Base-by-base conservation (phyloP, 1,284 basidiomycete species). In the Hypsizygus ulmarius region DNA sequence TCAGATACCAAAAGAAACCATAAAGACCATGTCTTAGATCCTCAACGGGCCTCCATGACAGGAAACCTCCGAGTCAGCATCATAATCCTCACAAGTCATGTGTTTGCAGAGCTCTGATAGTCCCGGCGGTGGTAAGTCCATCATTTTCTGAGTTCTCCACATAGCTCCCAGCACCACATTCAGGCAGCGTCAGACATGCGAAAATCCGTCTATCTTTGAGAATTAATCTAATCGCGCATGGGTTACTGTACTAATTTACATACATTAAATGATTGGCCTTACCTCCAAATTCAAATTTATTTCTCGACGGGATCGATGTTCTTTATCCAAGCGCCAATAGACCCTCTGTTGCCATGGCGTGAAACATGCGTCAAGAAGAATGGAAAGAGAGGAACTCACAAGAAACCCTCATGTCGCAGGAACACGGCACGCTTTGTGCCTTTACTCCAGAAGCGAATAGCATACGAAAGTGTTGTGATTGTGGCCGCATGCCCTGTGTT, bases 371-470 rank as follows among this genome's bases (percentile, higher is more conserved):
- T 43, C 38, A 37, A 41, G 59, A 8, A 45, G 44, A n/a, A n/a
- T n/a, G 45, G 37, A 34, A 49, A 33, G 39, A 43, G 35, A 30
- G 41, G 43, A 28, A 84, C 94, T 70, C 72, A 97, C 81, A 99
- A 71, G 75, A 98, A 99, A 3, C 97, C 97, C 73, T 99, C 97
- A 64, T 99, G 97, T 53, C 97, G 83, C 48, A 99, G 75, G 77
- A 99, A 99, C 59, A 97, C 79, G 36, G 97, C 97, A 29, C 93
- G 84, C 70, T 98, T 99, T 21, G 88, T 95, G 1, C 97, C 97
- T 69, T 97, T 96, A 63, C 93, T 96, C 97, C 97, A 99, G 76
- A 99, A 99, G 30, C 97, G 88, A 67, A 99, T 99, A 38, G 97
- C 97, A 70, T 99, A 99, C 18, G 94, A 97, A 33, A 99, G 78